Evolutionary conservation across 352 stramenopile genomes (phyloP).

Genomic region (Phytophthora tubulina): DNA sequence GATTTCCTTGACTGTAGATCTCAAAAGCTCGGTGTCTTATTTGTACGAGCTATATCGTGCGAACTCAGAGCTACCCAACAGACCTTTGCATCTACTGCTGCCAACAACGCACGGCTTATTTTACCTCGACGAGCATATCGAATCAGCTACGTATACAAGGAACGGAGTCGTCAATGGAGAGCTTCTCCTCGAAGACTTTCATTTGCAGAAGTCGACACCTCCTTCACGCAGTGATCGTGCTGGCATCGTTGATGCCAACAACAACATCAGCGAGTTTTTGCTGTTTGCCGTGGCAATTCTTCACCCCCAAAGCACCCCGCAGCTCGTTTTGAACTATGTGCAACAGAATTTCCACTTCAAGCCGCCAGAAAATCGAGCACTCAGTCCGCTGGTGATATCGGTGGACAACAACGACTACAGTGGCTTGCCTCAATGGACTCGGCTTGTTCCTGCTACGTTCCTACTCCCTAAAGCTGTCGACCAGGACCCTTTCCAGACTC

Average conservation of each 20-base stretch:
- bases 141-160: constrained; percentile 65
- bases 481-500: constrained; percentile 62
- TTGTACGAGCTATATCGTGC: constrained; percentile 85
- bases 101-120: constrained; percentile 75
- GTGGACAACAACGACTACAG: constrained; percentile 27
- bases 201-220: constrained; percentile 44
- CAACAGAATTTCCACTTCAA: constrained; percentile 79
- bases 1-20: constrained; percentile 67
- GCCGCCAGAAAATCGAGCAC: constrained; percentile 37
- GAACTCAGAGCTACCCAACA: constrained; percentile 64
- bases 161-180: constrained; percentile 76
- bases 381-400: constrained; percentile 22
- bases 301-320: constrained; percentile 59
- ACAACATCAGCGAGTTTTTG: constrained; percentile 56
- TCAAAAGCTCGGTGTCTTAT: constrained; percentile 62
- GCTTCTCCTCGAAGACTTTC: constrained; percentile 76
- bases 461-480: constrained; percentile 57
- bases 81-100: constrained; percentile 71
- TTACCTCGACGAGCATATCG: constrained; percentile 72
- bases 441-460: constrained; percentile 38
- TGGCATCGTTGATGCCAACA: constrained; percentile 2
- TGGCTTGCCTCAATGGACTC: constrained; percentile 27
- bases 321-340: constrained; percentile 74
- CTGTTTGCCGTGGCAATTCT: constrained; percentile 78
- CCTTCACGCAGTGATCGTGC: constrained; percentile 4